These are phyloP conservation scores for Boletus rubroflammeus DNA, from an alignment of 768 basidiomycete genomes.

Conservation along the genomic window DNA sequence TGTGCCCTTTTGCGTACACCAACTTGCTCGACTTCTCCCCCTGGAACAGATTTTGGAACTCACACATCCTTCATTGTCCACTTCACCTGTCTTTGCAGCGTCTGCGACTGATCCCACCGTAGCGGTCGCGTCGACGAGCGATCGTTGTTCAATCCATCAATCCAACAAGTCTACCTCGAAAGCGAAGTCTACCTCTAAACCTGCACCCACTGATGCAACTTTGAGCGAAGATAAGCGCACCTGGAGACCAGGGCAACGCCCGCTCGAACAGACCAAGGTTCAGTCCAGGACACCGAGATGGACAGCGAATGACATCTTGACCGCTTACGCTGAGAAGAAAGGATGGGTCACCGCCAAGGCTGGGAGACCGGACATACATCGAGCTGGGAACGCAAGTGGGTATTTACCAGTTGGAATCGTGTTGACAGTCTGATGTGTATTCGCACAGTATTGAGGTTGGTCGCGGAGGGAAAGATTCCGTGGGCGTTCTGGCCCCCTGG, in stretches of 20 bases:
- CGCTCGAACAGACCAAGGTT: constrained; percentile 16
- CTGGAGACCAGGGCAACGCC: constrained; percentile 55
- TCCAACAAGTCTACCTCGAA: background rate
- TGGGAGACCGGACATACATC: constrained; percentile 81
- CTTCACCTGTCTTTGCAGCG: constrained; percentile 8
- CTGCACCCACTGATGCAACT: background rate
- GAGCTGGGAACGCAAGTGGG: constrained; percentile 88
- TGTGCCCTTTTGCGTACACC: constrained; percentile 78
- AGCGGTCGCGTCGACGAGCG: background rate
- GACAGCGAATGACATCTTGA: constrained; percentile 86
- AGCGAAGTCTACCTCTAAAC: background rate
- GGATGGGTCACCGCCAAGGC: constrained; percentile 91
- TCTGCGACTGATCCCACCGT: background rate
- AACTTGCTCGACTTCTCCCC: constrained; percentile 63
- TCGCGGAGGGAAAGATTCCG: constrained; percentile 74
- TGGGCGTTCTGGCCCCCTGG: constrained; percentile 88
- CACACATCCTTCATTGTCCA: constrained; percentile 42
- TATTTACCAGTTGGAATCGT: constrained; percentile 13
- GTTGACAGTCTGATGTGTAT: background rate
- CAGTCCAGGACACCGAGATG: constrained; percentile 38
- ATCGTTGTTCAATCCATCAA: background rate
- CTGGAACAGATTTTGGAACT: constrained; percentile 70
- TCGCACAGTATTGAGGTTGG: constrained; percentile 64
- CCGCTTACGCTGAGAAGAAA: constrained; percentile 69
- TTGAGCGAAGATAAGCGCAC: constrained; percentile 65